Evolutionary conservation across 2,329 filamentous ascomycete genomes (phyloP).

Genomic region (Rhynchosporium graminicola): DNA sequence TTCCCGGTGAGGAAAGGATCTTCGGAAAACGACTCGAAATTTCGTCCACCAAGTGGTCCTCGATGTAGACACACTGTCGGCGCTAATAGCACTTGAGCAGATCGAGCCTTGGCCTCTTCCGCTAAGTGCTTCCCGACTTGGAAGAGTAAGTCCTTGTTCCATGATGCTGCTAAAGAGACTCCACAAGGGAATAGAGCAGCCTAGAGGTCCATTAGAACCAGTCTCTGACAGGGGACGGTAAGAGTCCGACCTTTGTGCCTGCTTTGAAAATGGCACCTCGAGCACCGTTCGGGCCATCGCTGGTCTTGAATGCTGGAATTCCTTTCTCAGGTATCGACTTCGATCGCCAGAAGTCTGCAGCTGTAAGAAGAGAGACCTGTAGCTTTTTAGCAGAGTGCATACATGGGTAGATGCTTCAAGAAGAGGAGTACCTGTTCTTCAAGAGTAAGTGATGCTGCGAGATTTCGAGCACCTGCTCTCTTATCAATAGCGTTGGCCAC

Average conservation of each 20-base stretch:
- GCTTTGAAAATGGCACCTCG: slow-evolving; percentile 69
- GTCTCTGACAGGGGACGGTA: background rate
- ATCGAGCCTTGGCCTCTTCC: slow-evolving; percentile 70
- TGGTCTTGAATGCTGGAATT: slow-evolving; percentile 65
- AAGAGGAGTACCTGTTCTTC: slow-evolving; percentile 38
- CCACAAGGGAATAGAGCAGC: slow-evolving; percentile 80
- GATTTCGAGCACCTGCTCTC: slow-evolving; percentile 29
- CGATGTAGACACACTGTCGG: slow-evolving; percentile 82
- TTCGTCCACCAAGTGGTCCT: slow-evolving; percentile 78
- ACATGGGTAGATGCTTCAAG: background rate
- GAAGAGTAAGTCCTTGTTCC: slow-evolving; percentile 70
- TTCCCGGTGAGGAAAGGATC: slow-evolving; percentile 77
- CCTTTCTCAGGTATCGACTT: slow-evolving; percentile 62
- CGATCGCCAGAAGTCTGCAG: slow-evolving; percentile 71
- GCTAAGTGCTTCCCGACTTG: slow-evolving; percentile 71
- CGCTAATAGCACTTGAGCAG: slow-evolving; percentile 71
- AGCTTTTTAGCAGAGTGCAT: slow-evolving; percentile 19
- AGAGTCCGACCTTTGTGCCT: slow-evolving; percentile 55
- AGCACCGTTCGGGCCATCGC: slow-evolving; percentile 70
- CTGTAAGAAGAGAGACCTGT: slow-evolving; percentile 59
- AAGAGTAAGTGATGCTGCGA: slow-evolving; percentile 37
- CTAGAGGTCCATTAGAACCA: slow-evolving; percentile 42
- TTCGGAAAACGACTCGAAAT: slow-evolving; percentile 86
- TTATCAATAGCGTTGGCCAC: slow-evolving; percentile 25
- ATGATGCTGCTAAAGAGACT: slow-evolving; percentile 76